These are phyloP conservation scores for Jamesozyma gamospora DNA, from an alignment of 805 yeast genomes.

Conservation along the genomic window DNA sequence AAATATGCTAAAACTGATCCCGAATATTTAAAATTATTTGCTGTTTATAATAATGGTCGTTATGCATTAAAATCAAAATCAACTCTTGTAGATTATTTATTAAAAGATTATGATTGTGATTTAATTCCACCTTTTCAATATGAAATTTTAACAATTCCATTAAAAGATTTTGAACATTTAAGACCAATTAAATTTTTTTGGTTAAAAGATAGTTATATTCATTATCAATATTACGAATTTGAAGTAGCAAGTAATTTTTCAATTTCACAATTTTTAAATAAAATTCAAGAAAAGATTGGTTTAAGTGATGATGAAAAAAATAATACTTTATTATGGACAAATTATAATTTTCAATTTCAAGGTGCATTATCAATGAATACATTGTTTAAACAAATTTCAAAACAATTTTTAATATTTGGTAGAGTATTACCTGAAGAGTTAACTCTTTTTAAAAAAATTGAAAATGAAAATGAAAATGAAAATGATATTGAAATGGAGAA, in stretches of 20 bases:
- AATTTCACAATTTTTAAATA: conserved; percentile 43
- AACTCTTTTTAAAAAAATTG: conserved; percentile 17
- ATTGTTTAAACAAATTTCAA: conserved; percentile 33
- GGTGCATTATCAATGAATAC: conserved; percentile 30
- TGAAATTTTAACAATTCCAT: conserved; percentile 65
- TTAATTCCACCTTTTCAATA: conserved; percentile 49
- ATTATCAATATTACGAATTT: conserved; percentile 58
- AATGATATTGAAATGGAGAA: neutral
- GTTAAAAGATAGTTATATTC: conserved; percentile 63
- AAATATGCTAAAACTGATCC: conserved; percentile 44
- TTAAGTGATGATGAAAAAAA: conserved; percentile 39
- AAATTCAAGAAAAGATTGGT: conserved; percentile 45
- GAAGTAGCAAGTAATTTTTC: conserved; percentile 56
- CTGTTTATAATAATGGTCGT: conserved; percentile 49
- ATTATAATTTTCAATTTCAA: conserved; percentile 29
- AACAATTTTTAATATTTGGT: conserved; percentile 34
- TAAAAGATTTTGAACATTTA: conserved; percentile 71
- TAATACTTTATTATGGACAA: conserved; percentile 49
- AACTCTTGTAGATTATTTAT: conserved; percentile 27
- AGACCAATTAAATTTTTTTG: conserved; percentile 55
- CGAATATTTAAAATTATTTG: conserved; percentile 53
- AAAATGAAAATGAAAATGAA: conserved; percentile 10
- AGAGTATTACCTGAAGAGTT: conserved; percentile 37
- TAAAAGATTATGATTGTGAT: conserved; percentile 30
- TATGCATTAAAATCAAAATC: conserved; percentile 35